Conservation (phyloP, 805 yeast species). For the Metschnikowia cubensis region DNA sequence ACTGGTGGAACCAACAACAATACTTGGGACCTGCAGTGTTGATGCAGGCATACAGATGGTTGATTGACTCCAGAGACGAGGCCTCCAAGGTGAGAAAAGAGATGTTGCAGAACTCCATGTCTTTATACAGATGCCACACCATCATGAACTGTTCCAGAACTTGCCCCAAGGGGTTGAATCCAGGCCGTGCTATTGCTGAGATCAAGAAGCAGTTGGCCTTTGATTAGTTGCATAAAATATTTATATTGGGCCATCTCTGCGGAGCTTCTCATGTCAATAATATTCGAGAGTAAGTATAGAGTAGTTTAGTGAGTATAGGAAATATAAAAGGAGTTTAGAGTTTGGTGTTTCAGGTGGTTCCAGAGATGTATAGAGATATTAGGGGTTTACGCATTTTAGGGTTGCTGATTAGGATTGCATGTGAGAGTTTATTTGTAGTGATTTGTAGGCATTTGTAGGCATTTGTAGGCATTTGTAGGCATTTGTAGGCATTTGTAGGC, state of each 20-base stretch:
- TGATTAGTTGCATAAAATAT: constrained; percentile 37
- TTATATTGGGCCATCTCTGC: constrained; percentile 4
- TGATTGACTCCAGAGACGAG: constrained; percentile 94
- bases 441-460: no score
- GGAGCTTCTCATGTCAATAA: not conserved
- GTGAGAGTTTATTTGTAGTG: no score
- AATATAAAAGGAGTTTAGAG: no score
- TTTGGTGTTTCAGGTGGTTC: no score
- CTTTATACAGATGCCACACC: constrained; percentile 97
- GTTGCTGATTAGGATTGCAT: no score
- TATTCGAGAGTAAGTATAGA: not conserved
- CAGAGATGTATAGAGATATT: no score
- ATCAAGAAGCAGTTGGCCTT: constrained; percentile 91
- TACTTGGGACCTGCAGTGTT: constrained; percentile 98
- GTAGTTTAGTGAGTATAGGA: no score
- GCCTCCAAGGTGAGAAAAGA: constrained; percentile 77
- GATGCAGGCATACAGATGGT: constrained; percentile 99
- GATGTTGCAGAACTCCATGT: constrained; percentile 94
- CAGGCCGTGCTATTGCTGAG: constrained; percentile 95
- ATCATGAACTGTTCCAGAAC: constrained; percentile 98
- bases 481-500: no score
- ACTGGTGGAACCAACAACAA: constrained; percentile 99
- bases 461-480: no score
- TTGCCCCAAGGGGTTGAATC: constrained; percentile 98
- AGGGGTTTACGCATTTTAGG: no score